A percentile compares a stretch with the other conserved stretches of the same genome.
phyloP scores from a whole-genome alignment of 2,329 filamentous ascomycete genomes.

The Daldinia sp. region DNA sequence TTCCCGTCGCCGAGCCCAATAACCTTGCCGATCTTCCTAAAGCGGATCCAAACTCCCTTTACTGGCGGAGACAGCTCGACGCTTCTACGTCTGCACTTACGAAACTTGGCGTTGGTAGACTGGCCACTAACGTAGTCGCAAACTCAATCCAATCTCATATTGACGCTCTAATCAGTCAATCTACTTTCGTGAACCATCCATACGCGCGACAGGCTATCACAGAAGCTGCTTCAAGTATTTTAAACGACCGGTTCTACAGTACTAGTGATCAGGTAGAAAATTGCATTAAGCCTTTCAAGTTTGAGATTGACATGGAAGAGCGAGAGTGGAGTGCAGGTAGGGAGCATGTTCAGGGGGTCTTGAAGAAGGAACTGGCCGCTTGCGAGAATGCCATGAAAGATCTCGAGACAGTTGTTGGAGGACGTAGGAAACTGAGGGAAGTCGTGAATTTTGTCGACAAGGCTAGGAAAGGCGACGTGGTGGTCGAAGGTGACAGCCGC shows the following conservation, averaged over 20 bases:
- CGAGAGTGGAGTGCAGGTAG: slow-evolving; percentile 88
- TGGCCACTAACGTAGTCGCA: slow-evolving; percentile 92
- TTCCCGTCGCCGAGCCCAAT: slow-evolving; percentile 75
- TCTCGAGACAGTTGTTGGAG: slow-evolving; percentile 82
- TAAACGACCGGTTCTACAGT: slow-evolving; percentile 95
- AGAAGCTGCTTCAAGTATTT: slow-evolving; percentile 87
- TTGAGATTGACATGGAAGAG: slow-evolving; percentile 94
- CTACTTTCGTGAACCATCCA: slow-evolving; percentile 89
- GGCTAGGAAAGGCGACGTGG: slow-evolving; percentile 84
- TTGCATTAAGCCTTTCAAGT: slow-evolving; percentile 99
- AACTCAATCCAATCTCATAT: slow-evolving; percentile 88
- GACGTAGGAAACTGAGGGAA: slow-evolving; percentile 86
- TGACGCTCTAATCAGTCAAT: slow-evolving; percentile 80
- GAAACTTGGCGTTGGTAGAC: slow-evolving; percentile 90
- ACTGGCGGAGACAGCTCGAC: slow-evolving; percentile 95
- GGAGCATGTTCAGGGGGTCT: slow-evolving; percentile 81
- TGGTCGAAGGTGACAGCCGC: slow-evolving; percentile 83
- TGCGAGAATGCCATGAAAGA: slow-evolving; percentile 82
- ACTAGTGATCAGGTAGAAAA: slow-evolving; percentile 98
- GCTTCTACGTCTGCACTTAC: slow-evolving; percentile 90
- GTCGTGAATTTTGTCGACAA: slow-evolving; percentile 93
- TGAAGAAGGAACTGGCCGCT: slow-evolving; percentile 89
- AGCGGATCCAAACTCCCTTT: slow-evolving; percentile 84
- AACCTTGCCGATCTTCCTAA: slow-evolving; percentile 83
- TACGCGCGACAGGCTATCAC: slow-evolving; percentile 94